Conservation (phyloP, 805 yeast genomes). For the Ogataea polymorpha region DNA sequence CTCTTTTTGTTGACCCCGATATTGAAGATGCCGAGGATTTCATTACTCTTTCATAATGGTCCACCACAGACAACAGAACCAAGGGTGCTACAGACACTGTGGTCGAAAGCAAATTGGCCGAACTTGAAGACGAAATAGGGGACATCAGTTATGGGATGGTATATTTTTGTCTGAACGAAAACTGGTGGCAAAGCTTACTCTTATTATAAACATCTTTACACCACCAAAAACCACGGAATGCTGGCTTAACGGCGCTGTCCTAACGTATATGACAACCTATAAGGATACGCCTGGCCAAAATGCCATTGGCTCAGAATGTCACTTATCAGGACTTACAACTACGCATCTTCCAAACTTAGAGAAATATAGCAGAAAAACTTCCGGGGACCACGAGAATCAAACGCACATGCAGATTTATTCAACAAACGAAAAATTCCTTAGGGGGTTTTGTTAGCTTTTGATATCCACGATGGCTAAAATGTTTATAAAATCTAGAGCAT, state of each 20-base stretch:
- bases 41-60: slow-evolving; percentile 88
- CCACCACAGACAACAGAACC: slow-evolving; percentile 90
- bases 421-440: slow-evolving; percentile 2
- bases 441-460: too few species aligned
- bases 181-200: slow-evolving; percentile 6
- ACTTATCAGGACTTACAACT: too few species aligned
- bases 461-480: not conserved
- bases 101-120: slow-evolving; percentile 21
- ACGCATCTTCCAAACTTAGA: too few species aligned
- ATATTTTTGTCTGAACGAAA: not conserved
- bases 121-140: slow-evolving; percentile 25
- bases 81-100: slow-evolving; percentile 89
- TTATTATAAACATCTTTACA: not conserved
- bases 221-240: too few species aligned
- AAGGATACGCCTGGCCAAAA: too few species aligned
- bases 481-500: slow-evolving; percentile 2
- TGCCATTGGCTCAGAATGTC: too few species aligned
- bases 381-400: not conserved
- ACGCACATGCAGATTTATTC: slow-evolving; percentile 5
- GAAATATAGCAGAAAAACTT: too few species aligned
- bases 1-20: slow-evolving; percentile 47
- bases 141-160: slow-evolving; percentile 2
- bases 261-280: too few species aligned
- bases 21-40: slow-evolving; percentile 35
- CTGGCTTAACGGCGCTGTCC: too few species aligned